A percentile compares a stretch with the other conserved stretches of the same genome.
Conservation (phyloP, 768 basidiomycete species). For the Mycena galericulata region DNA sequence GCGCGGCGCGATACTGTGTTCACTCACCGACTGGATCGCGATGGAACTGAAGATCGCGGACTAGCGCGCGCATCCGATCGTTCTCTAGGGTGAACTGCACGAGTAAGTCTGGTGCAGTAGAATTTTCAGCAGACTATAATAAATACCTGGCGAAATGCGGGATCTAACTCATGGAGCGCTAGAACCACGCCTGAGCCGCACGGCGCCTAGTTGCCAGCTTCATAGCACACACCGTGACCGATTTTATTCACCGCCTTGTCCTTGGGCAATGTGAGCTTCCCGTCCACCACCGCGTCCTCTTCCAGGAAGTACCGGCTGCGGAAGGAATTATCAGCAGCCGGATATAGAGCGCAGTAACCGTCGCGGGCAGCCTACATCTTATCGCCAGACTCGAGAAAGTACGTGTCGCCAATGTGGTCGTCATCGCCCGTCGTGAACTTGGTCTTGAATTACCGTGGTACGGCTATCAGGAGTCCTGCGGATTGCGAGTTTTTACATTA, state of each 20-base stretch:
- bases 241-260: conserved; percentile 94
- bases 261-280: conserved; percentile 79
- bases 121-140: not conserved
- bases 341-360: not conserved
- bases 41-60: conserved; percentile 85
- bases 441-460: conserved; percentile 62
- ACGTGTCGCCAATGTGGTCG: conserved; percentile 89
- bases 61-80: conserved; percentile 73
- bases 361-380: conserved; percentile 70
- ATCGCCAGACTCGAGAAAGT: conserved; percentile 92
- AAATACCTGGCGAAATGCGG: conserved; percentile 68
- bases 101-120: not conserved
- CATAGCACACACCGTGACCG: conserved; percentile 73
- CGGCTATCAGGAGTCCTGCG: not conserved
- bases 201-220: not conserved
- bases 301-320: conserved; percentile 89
- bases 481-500: not conserved
- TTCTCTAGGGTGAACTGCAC: conserved; percentile 80
- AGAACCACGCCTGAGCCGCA: not conserved
- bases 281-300: conserved; percentile 80
- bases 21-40: conserved; percentile 82
- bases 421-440: conserved; percentile 88
- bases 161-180: conserved; percentile 91
- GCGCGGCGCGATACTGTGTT: not conserved
- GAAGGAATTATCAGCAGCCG: not conserved